Evolutionary conservation across 176 grass and related monocot genomes (phyloP).

Genomic region (Lolium perenne): DNA sequence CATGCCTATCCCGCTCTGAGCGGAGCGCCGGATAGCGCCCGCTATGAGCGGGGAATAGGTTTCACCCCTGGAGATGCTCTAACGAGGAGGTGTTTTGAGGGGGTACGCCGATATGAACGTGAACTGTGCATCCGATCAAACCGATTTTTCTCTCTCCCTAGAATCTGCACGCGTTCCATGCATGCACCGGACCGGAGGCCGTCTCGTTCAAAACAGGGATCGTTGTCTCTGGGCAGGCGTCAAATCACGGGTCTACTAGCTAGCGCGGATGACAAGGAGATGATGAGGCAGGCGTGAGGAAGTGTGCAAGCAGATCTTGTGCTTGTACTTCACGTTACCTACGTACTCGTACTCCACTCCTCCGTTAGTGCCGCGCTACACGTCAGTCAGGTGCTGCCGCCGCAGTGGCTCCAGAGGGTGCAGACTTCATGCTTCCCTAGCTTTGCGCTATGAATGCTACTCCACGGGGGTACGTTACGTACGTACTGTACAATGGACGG

Average conservation of each 20-base stretch:
- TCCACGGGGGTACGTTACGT: background rate
- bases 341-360: background rate
- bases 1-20: no score
- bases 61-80: no score
- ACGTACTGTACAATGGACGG: background rate
- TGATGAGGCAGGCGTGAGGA: constrained; percentile 14
- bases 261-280: background rate
- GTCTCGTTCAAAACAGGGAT: no score
- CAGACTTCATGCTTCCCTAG: background rate
- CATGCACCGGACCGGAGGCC: no score
- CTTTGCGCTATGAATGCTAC: constrained; percentile 30
- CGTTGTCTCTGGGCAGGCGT: background rate
- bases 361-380: background rate
- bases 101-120: no score
- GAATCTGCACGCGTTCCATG: no score
- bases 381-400: constrained; percentile 16
- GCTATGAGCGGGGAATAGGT: no score
- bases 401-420: constrained; percentile 5
- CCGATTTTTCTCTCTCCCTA: no score
- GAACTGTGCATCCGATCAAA: no score
- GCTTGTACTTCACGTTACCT: constrained; percentile 53
- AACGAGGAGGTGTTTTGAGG: no score
- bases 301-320: constrained; percentile 22
- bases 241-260: no score
- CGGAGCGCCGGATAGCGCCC: no score